phyloP scores from a whole-genome alignment of 2,329 filamentous ascomycete species.

The Aspergillaceae sp. region DNA sequence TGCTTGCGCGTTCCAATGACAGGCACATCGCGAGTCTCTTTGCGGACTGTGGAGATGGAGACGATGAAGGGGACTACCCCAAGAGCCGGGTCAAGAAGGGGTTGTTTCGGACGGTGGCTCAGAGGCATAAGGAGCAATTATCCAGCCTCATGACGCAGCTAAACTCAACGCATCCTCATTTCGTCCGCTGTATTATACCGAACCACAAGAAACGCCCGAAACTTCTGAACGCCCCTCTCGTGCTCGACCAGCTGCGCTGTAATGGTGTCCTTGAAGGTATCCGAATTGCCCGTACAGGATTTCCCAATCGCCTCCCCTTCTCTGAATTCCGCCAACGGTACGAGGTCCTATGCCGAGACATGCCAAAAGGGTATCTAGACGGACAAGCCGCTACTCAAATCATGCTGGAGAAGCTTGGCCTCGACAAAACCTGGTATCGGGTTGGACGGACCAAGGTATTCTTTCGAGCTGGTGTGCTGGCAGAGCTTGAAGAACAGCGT shows the following conservation, averaged over 20 bases:
- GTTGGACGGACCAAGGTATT: slow-evolving; percentile 97
- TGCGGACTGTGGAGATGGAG: slow-evolving; percentile 72
- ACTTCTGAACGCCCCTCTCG: slow-evolving; percentile 81
- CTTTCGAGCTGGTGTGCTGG: slow-evolving; percentile 90
- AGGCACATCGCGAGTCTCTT: slow-evolving; percentile 79
- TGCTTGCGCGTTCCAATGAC: slow-evolving; percentile 74
- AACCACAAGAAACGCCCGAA: slow-evolving; percentile 98
- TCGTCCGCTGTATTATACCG: slow-evolving; percentile 92
- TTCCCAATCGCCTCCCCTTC: slow-evolving; percentile 87
- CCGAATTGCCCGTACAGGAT: slow-evolving; percentile 90
- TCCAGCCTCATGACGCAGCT: slow-evolving; percentile 91
- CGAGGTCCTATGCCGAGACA: slow-evolving; percentile 79
- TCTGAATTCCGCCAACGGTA: slow-evolving; percentile 92
- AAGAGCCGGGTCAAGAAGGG: slow-evolving; percentile 89
- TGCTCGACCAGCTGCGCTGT: slow-evolving; percentile 92
- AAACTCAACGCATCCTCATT: slow-evolving; percentile 94
- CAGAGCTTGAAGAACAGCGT: slow-evolving; percentile 91
- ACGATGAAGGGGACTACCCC: slow-evolving; percentile 61
- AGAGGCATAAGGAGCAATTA: slow-evolving; percentile 96
- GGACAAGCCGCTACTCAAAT: slow-evolving; percentile 75
- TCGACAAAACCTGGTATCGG: slow-evolving; percentile 80
- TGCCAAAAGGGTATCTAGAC: slow-evolving; percentile 85
- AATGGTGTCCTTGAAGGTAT: slow-evolving; percentile 99
- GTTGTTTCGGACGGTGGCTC: slow-evolving; percentile 90
- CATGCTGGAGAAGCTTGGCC: slow-evolving; percentile 79